Percentiles rank a stretch among this genome's conserved stretches.
Conservation (phyloP, 2,329 filamentous ascomycete genomes). For the Fusarium sp. region DNA sequence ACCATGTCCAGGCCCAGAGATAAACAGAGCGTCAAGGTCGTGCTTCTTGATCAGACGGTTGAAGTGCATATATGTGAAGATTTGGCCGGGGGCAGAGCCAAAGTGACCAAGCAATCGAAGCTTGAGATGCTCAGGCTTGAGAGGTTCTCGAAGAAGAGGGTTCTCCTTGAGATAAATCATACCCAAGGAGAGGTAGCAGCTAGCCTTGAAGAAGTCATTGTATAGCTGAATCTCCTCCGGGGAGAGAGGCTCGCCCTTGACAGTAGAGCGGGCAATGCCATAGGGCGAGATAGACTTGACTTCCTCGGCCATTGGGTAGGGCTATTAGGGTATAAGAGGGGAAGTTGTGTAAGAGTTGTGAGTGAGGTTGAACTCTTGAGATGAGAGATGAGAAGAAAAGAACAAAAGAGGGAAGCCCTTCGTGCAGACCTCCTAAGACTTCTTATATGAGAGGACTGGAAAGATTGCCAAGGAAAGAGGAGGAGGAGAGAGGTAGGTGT, state of each 20-base stretch:
- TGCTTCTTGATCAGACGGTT: conserved; percentile 87
- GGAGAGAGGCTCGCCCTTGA: conserved; percentile 72
- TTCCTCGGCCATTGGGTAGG: conserved; percentile 54
- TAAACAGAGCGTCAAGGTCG: conserved; percentile 77
- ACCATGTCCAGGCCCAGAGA: conserved; percentile 83
- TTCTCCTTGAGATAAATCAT: conserved; percentile 86
- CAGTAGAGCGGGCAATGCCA: conserved; percentile 74
- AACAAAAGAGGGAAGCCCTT: conserved; percentile 16
- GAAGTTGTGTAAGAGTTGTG: conserved; percentile 30
- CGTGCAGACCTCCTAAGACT: conserved; percentile 30
- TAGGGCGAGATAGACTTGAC: conserved; percentile 73
- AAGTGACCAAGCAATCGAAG: conserved; percentile 81
- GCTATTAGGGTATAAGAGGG: conserved; percentile 28
- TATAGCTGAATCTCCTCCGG: conserved; percentile 76
- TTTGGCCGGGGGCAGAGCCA: conserved; percentile 83
- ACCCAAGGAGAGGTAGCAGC: conserved; percentile 79
- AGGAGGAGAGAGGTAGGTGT: conserved; percentile 31
- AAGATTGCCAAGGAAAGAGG: conserved; percentile 33
- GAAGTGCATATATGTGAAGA: conserved; percentile 86
- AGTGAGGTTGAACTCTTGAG: conserved; percentile 41
- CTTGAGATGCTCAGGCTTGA: conserved; percentile 79
- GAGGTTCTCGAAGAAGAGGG: conserved; percentile 76
- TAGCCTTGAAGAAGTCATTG: conserved; percentile 80
- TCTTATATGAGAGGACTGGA: conserved; percentile 45
- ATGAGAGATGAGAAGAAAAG: conserved; percentile 44